Conservation (phyloP, 208 protist genomes). For the Leishmania aethiopica region DNA sequence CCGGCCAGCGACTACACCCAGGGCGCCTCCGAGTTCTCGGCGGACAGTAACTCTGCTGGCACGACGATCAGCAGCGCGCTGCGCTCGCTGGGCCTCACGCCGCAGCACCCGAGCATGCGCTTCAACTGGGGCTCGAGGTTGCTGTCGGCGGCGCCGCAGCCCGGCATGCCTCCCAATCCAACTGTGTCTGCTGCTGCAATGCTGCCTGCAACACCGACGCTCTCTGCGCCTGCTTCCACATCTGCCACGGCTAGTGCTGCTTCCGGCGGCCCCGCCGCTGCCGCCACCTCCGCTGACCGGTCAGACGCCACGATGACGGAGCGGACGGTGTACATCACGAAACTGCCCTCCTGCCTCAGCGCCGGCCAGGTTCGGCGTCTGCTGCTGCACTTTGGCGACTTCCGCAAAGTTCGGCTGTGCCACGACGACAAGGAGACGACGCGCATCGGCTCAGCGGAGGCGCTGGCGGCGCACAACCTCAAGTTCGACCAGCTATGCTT, state of each 20-base stretch:
- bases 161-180: neutral
- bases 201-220: neutral
- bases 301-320: slow-evolving; percentile 50
- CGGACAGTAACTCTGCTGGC: slow-evolving; percentile 31
- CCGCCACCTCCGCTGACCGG: slow-evolving; percentile 19
- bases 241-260: neutral
- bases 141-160: slow-evolving; percentile 6
- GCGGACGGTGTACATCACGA: slow-evolving; percentile 86
- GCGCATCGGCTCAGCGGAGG: slow-evolving; percentile 24
- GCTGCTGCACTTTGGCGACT: slow-evolving; percentile 77
- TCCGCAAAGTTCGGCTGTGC: slow-evolving; percentile 87
- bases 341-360: slow-evolving; percentile 69
- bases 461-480: slow-evolving; percentile 27
- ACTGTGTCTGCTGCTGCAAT: neutral
- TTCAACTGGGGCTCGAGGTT: slow-evolving; percentile 15
- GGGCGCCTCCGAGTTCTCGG: slow-evolving; percentile 50
- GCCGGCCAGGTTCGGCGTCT: slow-evolving; percentile 68
- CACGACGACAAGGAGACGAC: slow-evolving; percentile 71
- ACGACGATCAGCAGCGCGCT: slow-evolving; percentile 13
- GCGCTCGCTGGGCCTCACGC: slow-evolving; percentile 14
- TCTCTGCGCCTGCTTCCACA: neutral
- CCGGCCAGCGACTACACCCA: slow-evolving; percentile 50
- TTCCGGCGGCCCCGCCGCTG: neutral
- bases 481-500: slow-evolving; percentile 54
- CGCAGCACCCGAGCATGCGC: slow-evolving; percentile 25